These are phyloP conservation scores for Rhodotorula graminis DNA, from an alignment of 768 basidiomycete species.

Conservation along the genomic window DNA sequence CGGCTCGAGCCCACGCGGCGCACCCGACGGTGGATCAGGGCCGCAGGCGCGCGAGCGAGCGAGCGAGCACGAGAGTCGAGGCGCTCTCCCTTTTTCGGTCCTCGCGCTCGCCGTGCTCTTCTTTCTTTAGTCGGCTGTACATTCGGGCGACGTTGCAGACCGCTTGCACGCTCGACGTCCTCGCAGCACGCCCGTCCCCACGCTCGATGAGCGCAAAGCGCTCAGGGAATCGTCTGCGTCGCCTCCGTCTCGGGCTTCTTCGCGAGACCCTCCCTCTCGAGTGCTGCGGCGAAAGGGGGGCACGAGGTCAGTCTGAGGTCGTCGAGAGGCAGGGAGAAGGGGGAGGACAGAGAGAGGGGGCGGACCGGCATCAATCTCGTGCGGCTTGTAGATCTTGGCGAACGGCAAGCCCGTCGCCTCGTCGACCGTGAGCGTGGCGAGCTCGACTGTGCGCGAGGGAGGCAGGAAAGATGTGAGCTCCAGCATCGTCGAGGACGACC, in stretches of 20 bases:
- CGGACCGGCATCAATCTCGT: conserved; percentile 43
- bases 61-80: too few species aligned
- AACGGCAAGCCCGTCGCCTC: conserved; percentile 48
- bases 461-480: too few species aligned
- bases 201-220: not conserved
- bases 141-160: too few species aligned
- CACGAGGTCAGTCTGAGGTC: not conserved
- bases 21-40: too few species aligned
- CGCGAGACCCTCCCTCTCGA: conserved; percentile 43
- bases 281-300: conserved; percentile 14
- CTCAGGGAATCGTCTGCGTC: conserved; percentile 5
- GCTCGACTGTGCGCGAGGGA: conserved; percentile 64
- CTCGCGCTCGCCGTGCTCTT: too few species aligned
- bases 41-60: too few species aligned
- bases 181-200: not conserved
- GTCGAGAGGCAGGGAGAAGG: not conserved
- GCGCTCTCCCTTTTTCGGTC: too few species aligned
- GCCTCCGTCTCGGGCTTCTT: conserved; percentile 42
- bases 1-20: too few species aligned
- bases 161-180: too few species aligned
- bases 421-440: conserved; percentile 87
- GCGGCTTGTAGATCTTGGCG: conserved; percentile 42
- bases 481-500: too few species aligned
- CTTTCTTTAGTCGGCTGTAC: too few species aligned
- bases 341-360: not conserved